Base-by-base conservation (phyloP, 2,329 filamentous ascomycete genomes). In the Paraconiothyrium sp. region DNA sequence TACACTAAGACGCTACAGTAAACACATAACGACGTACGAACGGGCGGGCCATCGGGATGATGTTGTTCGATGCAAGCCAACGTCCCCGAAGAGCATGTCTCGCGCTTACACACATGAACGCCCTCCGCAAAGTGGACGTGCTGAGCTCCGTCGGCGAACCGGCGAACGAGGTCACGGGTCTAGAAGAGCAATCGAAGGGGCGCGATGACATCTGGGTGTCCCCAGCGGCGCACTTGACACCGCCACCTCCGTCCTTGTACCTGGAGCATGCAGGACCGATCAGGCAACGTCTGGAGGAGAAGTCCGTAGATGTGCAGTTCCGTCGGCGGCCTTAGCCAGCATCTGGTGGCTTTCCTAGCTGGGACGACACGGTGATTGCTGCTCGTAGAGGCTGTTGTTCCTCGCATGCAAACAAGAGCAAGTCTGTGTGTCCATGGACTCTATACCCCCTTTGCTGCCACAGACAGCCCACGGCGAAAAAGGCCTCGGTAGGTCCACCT, bases 231-330 rank as follows among this genome's bases (percentile, higher is more conserved):
- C n/a, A 35, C 27, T 41, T 37, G 59, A 57, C 59, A 61, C 59
- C 43, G 59, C 59, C 59, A 61, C 59, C 54, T 54, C 59, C 48
- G 59, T 52, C 32, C 24, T 51, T 9, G 6, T 37, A 24, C 57
- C 57, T 59, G 50, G 39, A 37, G 57, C 50, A 37, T 59, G 57
- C 43, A 59, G 37, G 32, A 27, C 9, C 24, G 39, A 39, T 47
- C 9, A 48, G 22, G 48, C 37, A 35, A 35, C 13, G 39, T 10
- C 32, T 30, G 48, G 30, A 27, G n/a, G 30, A 47, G 41, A 46
- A 47, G 35, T 46, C 32, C 39, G 57, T 47, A 41, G 37, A 35
- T 24, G 11, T 27, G 22, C 34, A 32, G 49, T 54, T 41, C 20
- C 41, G 39, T 54, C 34, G 37, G 43, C 54, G 54, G 30, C 54